Conservation (phyloP, 768 basidiomycete species). For the Pholiota microspora region DNA sequence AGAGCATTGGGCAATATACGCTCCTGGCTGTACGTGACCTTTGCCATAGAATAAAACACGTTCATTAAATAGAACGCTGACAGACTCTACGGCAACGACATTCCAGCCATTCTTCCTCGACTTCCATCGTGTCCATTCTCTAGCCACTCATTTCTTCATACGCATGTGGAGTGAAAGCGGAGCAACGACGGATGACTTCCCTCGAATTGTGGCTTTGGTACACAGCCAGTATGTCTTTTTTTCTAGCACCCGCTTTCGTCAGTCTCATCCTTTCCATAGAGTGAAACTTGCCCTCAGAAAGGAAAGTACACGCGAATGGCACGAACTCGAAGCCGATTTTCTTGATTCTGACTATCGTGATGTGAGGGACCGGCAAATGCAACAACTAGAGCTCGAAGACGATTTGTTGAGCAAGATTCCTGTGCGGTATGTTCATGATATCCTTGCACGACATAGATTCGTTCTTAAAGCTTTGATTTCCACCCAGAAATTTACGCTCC, state of each 20-base stretch:
- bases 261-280: constrained; percentile 34
- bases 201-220: constrained; percentile 72
- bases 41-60: background rate
- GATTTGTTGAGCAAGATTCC: constrained; percentile 84
- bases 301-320: constrained; percentile 78
- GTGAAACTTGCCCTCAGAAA: constrained; percentile 73
- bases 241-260: background rate
- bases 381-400: constrained; percentile 85
- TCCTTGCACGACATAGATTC: constrained; percentile 6
- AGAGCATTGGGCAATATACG: constrained; percentile 84
- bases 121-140: constrained; percentile 73
- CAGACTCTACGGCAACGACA: constrained; percentile 76
- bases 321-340: constrained; percentile 80
- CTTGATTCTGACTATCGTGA: constrained; percentile 79
- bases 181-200: constrained; percentile 73
- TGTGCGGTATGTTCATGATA: constrained; percentile 52
- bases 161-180: constrained; percentile 91
- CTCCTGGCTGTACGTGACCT: constrained; percentile 69
- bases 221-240: constrained; percentile 72
- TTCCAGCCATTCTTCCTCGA: constrained; percentile 90
- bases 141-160: constrained; percentile 86
- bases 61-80: background rate
- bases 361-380: constrained; percentile 88
- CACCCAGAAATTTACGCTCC: constrained; percentile 77
- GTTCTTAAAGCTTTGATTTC: too few relatives aligned